Evolutionary conservation across 768 basidiomycete species (phyloP).

Genomic region (Tylopilus rubrobrunneus): DNA sequence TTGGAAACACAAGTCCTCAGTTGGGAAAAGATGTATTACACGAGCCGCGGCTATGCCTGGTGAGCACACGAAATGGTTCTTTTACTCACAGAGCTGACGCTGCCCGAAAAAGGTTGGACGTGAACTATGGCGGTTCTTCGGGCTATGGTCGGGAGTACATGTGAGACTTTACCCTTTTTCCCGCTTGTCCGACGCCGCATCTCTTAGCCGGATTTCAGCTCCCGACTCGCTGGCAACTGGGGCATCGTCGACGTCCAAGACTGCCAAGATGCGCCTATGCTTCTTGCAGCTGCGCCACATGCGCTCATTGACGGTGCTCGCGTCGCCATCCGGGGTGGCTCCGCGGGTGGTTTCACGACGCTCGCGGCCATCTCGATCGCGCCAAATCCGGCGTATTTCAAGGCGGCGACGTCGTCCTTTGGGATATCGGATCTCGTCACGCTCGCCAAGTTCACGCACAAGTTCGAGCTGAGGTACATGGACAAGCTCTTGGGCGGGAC

Average conservation of each 20-base stretch:
- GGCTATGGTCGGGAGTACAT: constrained; percentile 71
- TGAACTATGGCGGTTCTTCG: constrained; percentile 74
- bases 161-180: constrained; percentile 19
- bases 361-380: constrained; percentile 46
- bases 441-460: constrained; percentile 65
- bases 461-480: constrained; percentile 60
- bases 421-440: constrained; percentile 63
- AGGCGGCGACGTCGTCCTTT: constrained; percentile 61
- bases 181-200: not conserved
- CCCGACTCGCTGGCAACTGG: constrained; percentile 63
- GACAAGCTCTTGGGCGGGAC: constrained; percentile 63
- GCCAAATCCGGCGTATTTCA: constrained; percentile 42
- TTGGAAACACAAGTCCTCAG: constrained; percentile 43
- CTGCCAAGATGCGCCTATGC: constrained; percentile 48
- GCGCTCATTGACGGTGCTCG: constrained; percentile 61
- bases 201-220: constrained; percentile 21
- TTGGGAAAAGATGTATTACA: constrained; percentile 62
- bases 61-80: constrained; percentile 22
- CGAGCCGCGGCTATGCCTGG: constrained; percentile 73
- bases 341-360: constrained; percentile 70
- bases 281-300: constrained; percentile 43
- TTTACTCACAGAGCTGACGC: not conserved
- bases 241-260: constrained; percentile 73
- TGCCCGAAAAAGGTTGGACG: constrained; percentile 49
- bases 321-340: constrained; percentile 65